Percentiles rank a stretch among this genome's conserved stretches.
These are phyloP conservation scores for Cunninghamia lanceolata DNA, from an alignment of 75 land plant species.

Conservation along the genomic window DNA sequence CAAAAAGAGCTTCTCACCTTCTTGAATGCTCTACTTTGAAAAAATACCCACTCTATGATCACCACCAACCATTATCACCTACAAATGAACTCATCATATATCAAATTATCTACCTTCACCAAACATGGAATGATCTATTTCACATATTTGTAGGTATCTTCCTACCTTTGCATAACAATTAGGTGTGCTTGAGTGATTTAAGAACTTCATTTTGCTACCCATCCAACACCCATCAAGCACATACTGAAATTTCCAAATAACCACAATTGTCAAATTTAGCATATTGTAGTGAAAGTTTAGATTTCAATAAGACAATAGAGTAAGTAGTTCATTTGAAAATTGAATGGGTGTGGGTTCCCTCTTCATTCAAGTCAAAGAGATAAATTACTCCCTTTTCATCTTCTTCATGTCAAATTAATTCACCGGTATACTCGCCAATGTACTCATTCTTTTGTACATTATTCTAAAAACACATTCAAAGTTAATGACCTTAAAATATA, in stretches of 20 bases:
- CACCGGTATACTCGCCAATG: too few species aligned
- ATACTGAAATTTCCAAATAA: slow-evolving; percentile 46
- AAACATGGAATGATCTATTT: not conserved
- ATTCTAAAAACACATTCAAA: slow-evolving; percentile 35
- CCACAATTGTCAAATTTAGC: not conserved
- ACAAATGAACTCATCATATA: not conserved
- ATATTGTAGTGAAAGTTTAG: not conserved
- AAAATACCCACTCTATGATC: slow-evolving; percentile 97
- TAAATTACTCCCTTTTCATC: slow-evolving; percentile 99
- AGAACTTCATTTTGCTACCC: too few species aligned
- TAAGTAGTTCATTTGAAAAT: not conserved
- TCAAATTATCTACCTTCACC: too few species aligned
- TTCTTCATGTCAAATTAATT: too few species aligned
- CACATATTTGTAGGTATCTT: not conserved
- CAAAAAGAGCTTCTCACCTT: slow-evolving; percentile 93
- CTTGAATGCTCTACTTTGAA: slow-evolving; percentile 80
- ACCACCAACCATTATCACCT: slow-evolving; percentile 96
- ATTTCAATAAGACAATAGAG: not conserved
- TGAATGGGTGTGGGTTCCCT: slow-evolving; percentile 35
- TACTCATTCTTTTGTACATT: too few species aligned
- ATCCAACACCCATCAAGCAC: too few species aligned
- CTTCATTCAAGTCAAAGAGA: slow-evolving; percentile 93
- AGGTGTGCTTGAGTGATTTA: too few species aligned
- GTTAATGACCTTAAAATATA: not conserved
- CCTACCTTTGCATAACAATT: too few species aligned